Evolutionary conservation across 306 rosid species (phyloP).

Genomic region (Ormosia semicastrata): DNA sequence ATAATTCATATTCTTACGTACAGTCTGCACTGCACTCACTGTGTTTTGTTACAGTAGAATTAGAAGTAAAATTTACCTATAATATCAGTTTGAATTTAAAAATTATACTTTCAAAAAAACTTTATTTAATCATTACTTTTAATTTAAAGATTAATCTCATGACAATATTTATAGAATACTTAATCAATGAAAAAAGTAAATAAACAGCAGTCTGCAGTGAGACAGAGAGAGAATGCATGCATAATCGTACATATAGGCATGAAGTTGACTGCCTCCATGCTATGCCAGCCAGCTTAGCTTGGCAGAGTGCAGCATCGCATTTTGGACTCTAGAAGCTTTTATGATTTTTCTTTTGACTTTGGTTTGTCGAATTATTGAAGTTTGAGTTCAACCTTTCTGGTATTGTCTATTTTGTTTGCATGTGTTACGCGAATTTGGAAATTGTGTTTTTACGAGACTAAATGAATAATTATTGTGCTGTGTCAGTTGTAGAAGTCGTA

Average conservation of each 20-base stretch:
- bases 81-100: no score
- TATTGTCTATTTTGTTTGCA: not conserved
- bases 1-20: no score
- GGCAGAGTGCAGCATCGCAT: not conserved
- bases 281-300: not conserved
- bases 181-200: not conserved
- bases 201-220: no score
- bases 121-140: no score
- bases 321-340: not conserved
- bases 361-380: not conserved
- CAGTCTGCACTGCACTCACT: no score
- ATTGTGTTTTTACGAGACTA: not conserved
- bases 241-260: not conserved
- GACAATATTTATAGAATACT: no score
- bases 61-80: no score
- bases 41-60: no score
- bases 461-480: not conserved
- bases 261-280: not conserved
- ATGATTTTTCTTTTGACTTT: not conserved
- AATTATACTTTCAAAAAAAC: no score
- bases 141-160: no score
- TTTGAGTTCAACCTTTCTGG: not conserved
- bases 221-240: not conserved
- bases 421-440: not conserved
- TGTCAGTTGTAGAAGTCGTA: not conserved